phyloP scores from a whole-genome alignment of 306 rosid genomes.

The Cucurbita pepo region DNA sequence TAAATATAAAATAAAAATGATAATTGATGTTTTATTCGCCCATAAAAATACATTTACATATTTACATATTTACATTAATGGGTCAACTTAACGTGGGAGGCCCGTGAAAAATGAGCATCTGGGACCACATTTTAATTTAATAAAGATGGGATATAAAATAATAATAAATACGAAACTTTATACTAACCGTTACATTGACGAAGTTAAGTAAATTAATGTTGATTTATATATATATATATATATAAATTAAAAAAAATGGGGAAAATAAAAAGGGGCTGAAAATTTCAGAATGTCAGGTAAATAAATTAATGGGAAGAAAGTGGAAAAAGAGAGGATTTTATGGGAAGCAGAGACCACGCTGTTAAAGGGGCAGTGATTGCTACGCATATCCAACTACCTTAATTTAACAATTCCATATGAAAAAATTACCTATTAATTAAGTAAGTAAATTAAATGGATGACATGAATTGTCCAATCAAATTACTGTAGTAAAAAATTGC shows the following conservation, averaged over 20 bases:
- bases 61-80: not conserved
- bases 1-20: too few relatives aligned
- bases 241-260: not conserved
- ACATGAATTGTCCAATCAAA: too few relatives aligned
- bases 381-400: not conserved
- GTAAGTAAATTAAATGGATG: too few relatives aligned
- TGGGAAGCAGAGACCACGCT: slow-evolving; percentile 23
- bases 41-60: too few relatives aligned
- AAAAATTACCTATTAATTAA: not conserved
- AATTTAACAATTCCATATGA: slow-evolving; percentile 2
- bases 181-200: not conserved
- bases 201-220: not conserved
- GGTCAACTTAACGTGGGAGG: not conserved
- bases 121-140: not conserved
- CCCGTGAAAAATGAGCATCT: not conserved
- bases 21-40: too few relatives aligned
- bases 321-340: not conserved
- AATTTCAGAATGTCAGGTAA: not conserved
- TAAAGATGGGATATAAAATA: not conserved
- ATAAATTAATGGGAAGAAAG: not conserved
- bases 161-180: not conserved
- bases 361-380: slow-evolving; percentile 1
- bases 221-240: too few relatives aligned
- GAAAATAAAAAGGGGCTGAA: not conserved
- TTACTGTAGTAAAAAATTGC: too few relatives aligned